These are phyloP conservation scores for Mortierella sp. DNA, from an alignment of 371 early-diverging fungal species.

Conservation along the genomic window DNA sequence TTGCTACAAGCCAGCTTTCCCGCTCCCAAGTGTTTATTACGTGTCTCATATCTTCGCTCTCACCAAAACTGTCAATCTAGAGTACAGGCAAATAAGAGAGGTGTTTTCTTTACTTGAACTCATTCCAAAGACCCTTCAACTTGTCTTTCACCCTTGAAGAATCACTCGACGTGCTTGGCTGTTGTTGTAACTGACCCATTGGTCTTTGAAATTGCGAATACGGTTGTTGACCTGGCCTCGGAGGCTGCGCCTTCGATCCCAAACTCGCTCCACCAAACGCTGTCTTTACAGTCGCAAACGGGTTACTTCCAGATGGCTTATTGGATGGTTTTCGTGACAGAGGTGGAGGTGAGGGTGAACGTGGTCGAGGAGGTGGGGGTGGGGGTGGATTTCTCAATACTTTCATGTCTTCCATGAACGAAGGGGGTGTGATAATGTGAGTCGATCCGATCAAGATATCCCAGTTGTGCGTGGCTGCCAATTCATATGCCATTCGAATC, in stretches of 20 bases:
- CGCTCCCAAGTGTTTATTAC: background rate
- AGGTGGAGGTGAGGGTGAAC: constrained; percentile 52
- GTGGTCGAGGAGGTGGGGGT: constrained; percentile 43
- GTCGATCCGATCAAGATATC: constrained; percentile 91
- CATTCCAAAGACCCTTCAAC: constrained; percentile 36
- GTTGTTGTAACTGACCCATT: constrained; percentile 22
- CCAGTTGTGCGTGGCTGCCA: constrained; percentile 74
- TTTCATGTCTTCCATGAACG: constrained; percentile 77
- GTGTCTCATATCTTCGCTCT: no score
- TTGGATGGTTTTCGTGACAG: background rate
- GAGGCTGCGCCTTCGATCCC: constrained; percentile 1
- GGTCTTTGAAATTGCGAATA: constrained; percentile 29
- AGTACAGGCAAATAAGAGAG: no score
- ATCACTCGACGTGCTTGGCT: constrained; percentile 21
- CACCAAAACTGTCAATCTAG: no score
- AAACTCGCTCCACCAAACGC: constrained; percentile 29
- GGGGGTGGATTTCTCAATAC: constrained; percentile 53
- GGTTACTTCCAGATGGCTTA: constrained; percentile 5
- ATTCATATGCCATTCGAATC: constrained; percentile 86
- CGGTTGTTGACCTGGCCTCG: constrained; percentile 10
- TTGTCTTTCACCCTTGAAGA: constrained; percentile 36
- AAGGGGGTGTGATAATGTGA: constrained; percentile 80
- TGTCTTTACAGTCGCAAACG: constrained; percentile 46
- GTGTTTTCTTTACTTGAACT: constrained; percentile 9
- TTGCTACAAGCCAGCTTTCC: no score